Evolutionary conservation across 208 protist genomes (phyloP).

Genomic region (Acanthamoeba polyphaga): DNA sequence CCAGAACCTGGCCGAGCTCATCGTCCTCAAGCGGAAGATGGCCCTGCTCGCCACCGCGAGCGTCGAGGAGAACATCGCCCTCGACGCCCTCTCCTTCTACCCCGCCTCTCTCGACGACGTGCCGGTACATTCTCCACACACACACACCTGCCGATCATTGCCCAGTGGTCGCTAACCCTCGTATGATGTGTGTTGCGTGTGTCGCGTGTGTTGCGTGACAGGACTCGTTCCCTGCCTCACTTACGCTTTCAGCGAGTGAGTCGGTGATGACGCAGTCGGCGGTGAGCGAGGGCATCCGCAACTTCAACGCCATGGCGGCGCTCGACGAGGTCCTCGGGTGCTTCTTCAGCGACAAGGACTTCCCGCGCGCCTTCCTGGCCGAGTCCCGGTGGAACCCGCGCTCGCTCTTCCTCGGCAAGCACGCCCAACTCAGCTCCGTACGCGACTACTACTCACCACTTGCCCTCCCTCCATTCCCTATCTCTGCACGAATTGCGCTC

Average conservation of each 20-base stretch:
- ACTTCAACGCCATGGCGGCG: slow-evolving; percentile 41
- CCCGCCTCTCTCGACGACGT: not conserved
- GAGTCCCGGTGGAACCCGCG: not conserved
- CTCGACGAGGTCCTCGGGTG: slow-evolving; percentile 30
- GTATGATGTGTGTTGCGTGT: not conserved
- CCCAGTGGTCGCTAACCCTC: not conserved
- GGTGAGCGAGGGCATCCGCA: slow-evolving; percentile 18
- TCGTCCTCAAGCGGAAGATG: slow-evolving; percentile 11
- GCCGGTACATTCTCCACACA: not conserved
- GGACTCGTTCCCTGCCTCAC: slow-evolving; percentile 9
- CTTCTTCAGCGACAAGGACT: slow-evolving; percentile 59
- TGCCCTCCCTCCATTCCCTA: not conserved
- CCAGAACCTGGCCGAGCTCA: slow-evolving; percentile 27
- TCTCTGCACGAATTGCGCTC: no score
- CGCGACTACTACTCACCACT: not conserved
- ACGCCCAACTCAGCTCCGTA: slow-evolving; percentile 36
- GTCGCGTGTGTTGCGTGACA: not conserved
- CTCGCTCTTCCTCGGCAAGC: slow-evolving; percentile 41
- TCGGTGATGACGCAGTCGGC: slow-evolving; percentile 37
- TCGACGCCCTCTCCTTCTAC: not conserved
- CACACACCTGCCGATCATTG: no score
- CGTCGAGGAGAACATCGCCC: not conserved
- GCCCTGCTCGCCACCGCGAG: not conserved
- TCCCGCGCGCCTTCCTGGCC: slow-evolving; percentile 14
- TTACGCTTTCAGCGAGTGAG: not conserved